Evolutionary conservation across 805 yeast species (phyloP), one percentile per base, ranked within the genome.

Genomic region (Metschnikowia chrysomelidarum): DNA sequence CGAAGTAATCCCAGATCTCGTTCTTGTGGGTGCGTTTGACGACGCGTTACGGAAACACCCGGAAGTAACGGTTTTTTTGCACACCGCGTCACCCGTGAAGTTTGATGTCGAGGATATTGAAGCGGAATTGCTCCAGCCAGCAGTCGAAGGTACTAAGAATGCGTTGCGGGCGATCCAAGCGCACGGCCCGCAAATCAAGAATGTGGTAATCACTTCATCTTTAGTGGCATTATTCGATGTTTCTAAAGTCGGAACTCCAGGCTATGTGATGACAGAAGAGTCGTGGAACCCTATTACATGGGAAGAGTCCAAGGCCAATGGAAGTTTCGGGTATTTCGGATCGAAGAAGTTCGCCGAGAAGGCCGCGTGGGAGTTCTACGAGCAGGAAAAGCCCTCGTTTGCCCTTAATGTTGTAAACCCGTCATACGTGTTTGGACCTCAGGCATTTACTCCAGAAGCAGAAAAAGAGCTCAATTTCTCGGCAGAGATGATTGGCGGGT

Each of bases 201-300:
- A 33, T 12, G 32, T 41, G 20, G 36, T 34, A 24, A 14, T 22
- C 22, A 36, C 44, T 8, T 41, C 44, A 2, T 33, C 38, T 1
- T 14, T 10, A 15, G 44, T 27, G 7, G 41, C 44, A 4, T 9
- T 25, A 7, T 15, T 59, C 5, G 26, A 46, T 18, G 30, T 34
- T 13, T 41, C 23, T 5, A 30, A 23, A 7, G 41, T 36, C 21
- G 24, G 13, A 4, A 46, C 47, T 28, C 41, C 49, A 5, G 23
- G 24, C 13, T 24, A 24, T 19, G 26, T 29, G 4, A 19, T 31
- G 19, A 27, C 7, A 15, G 46, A 38, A 20, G 18, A 20, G 2
- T 57, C 66, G 16, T 76, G 81, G 76, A 76, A 76, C 40, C 74
- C 72, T 27, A 58, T 73, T 18, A 66, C 75, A 15, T 69, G 71